Base-by-base conservation (phyloP, 768 basidiomycete genomes). In the Leccinellum albellum region DNA sequence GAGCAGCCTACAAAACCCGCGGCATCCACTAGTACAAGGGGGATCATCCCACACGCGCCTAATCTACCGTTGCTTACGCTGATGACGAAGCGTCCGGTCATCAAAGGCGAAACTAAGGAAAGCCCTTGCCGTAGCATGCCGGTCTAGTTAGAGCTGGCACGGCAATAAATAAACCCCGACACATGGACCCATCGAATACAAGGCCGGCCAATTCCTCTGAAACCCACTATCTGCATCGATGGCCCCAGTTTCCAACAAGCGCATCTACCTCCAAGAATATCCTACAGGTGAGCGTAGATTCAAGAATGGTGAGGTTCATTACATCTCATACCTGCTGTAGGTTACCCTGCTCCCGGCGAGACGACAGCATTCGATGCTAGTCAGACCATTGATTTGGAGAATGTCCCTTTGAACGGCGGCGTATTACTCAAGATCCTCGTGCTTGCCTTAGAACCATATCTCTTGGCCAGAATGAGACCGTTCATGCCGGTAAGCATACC, bases 381-480 rank as follows among this genome's bases (percentile, higher is more conserved):
- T 0, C 64, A 76, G 53, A 76, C 70, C 1, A 84, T 86, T 61
- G 83, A 85, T 60, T 61, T 78, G 20, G 79, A 82, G 17, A 76
- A 63, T 28, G 75, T 75, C 1, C 65, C 75, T 2, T 65, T 82
- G 42, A 66, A 80, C 20, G 79, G 79, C 0, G 79, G 80, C 0
- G 63, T 82, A 54, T 63, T 86, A 8, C 46, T 83, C 61, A 85
- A 84, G 66, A 75, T 75, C 0, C 73, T 85, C 15, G 74, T 72
- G 6, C 60, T 82, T 15, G 76, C 76, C 15, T 64, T 82, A 40
- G 82, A 82, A 51, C 80, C 80, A 0, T 79, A 77, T 59, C 26
- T 79, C 57, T 59, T 76, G 15, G 70, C 71, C 10, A 63, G 65
- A 32, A 80, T 84, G 81, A 64, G 13, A 3, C 15, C 31, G 9